Evolutionary conservation across 169 alveolate genomes (phyloP), one percentile per base, ranked within the genome.

Genomic region (Babesia bovis): DNA sequence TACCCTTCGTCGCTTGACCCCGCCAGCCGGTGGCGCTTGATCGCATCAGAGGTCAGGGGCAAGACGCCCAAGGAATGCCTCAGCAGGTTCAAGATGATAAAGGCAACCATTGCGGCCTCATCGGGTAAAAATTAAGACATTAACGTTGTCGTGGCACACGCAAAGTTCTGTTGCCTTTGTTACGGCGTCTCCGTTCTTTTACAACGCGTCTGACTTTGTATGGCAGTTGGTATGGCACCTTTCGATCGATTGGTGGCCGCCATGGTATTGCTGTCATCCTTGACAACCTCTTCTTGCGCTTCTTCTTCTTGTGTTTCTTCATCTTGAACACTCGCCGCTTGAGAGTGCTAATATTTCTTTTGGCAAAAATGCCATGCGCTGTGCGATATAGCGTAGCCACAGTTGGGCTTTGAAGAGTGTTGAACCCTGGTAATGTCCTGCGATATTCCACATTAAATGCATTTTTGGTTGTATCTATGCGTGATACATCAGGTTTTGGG

Each of bases 11-110:
- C 93, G 25, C 76, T 90, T 28, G 71, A 85, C 33, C 90, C 86
- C 44, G 89, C 85, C 75, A 70, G 65, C 17, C 69, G 95, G 70
- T 91, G 95, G 95, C 75, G 85, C 41, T 76, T 82, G 78, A 91
- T 91, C 56, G 85, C 95, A n/a, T 70, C 91, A 28, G 74, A 77
- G 36, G 91, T 87, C 4, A 83, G 67, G 61, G 92, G 90, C 21
- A 87, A 87, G 57, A 70, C 84, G 26, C 77, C 90, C 19, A 72
- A 78, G 76, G 90, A 87, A 71, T 87, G 93, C 57, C 45, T 87
- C 41, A 41, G 72, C 35, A 60, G 93, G 32, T 87, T 74, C 72
- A 87, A 87, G 59, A 55, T 58, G 88, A 67, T 67, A 17, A 67
- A 67, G 68, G 78, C 78, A 19, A 55, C 78, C 2, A 52, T 67